Percentiles rank a stretch among this genome's conserved stretches.
Evolutionary conservation across 2,329 filamentous ascomycete genomes (phyloP).

Genomic region (Chalara sp.): DNA sequence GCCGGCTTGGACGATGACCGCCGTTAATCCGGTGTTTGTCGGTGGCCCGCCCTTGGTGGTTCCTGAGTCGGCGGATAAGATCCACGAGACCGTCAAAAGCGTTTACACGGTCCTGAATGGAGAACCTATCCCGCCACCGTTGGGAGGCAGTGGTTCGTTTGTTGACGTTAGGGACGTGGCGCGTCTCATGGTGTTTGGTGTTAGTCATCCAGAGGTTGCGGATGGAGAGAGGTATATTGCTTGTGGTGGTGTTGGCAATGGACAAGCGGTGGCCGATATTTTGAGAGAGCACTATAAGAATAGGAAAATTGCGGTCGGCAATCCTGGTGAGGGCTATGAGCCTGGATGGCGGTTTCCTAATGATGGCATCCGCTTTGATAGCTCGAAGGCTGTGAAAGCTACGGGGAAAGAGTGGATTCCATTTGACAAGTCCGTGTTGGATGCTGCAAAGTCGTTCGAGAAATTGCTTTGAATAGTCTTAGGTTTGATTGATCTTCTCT

Average conservation of each 20-base stretch:
- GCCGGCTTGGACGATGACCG: conserved; percentile 32
- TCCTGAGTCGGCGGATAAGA: conserved; percentile 22
- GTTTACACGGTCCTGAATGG: conserved; percentile 32
- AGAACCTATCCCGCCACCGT: conserved; percentile 17
- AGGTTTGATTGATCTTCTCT: too few relatives aligned
- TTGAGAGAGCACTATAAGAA: conserved; percentile 31
- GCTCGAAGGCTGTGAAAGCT: too few relatives aligned
- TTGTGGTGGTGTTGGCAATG: conserved; percentile 23
- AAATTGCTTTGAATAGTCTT: too few relatives aligned
- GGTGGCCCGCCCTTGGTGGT: conserved; percentile 32
- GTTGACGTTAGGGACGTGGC: conserved; percentile 41
- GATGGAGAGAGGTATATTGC: conserved; percentile 37
- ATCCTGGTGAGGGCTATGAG: conserved; percentile 33
- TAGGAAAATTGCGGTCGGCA: conserved; percentile 24
- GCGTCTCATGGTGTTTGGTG: conserved; percentile 30
- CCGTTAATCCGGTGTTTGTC: conserved; percentile 35
- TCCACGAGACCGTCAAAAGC: conserved; percentile 28
- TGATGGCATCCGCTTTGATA: too few relatives aligned
- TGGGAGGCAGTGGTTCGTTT: conserved; percentile 20
- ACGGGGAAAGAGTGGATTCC: too few relatives aligned
- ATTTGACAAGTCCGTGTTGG: too few relatives aligned
- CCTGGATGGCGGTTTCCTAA: too few relatives aligned
- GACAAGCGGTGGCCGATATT: conserved; percentile 37
- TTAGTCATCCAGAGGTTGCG: conserved; percentile 29
- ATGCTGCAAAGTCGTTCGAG: too few relatives aligned